Base-by-base conservation (phyloP, 257 asterid species). In the Capsicum chinense region DNA sequence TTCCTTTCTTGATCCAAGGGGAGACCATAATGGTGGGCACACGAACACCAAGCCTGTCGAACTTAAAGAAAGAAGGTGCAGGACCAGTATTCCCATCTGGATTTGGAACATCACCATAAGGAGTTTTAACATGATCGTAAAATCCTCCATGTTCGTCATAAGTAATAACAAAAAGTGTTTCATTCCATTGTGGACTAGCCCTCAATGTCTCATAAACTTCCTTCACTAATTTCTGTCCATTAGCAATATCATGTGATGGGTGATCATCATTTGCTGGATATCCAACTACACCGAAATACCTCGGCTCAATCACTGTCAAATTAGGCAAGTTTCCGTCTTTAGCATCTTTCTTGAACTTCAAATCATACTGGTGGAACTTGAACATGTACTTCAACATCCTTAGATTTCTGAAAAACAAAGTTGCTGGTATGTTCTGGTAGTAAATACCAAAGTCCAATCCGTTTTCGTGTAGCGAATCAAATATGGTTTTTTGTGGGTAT, bases 1-100 rank as follows among this genome's bases (percentile, higher is more conserved):
- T 93, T 84, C 95, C 98, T 90, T 93, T 92, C 89, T 91, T 91
- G 94, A 94, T 93, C 98, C 98, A 94, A 57, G 98, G 97, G 67
- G 98, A 94, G 14, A 92, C 97, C 97, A 94, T 91, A 21, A 94
- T 91, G 0, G 97, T 93, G 0, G 98, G 97, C n/a, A 94, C 97
- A 35, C 97, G 95, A 88, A 94, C 98, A 11, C 97, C 98, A n/a
- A 94, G 95, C 84, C 98, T 59, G 83, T 94, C 97, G n/a, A 94
- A 94, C 80, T 91, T 91, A 62, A 94, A 94, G 95, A 90, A 93
- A 87, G 58, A 79, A 5, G 98, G 98, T 2, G 94, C 86, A 5
- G 98, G 98, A 0, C 98, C 98, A 2, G 93, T 93, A 56, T 90
- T 93, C 39, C 97, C 97, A 83, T 94, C 98, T 3, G 97, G 98